Percentiles rank a stretch among this genome's conserved stretches.
Evolutionary conservation across 2,329 filamentous ascomycete genomes (phyloP).

Genomic region (Hirsutella rhossiliensis): DNA sequence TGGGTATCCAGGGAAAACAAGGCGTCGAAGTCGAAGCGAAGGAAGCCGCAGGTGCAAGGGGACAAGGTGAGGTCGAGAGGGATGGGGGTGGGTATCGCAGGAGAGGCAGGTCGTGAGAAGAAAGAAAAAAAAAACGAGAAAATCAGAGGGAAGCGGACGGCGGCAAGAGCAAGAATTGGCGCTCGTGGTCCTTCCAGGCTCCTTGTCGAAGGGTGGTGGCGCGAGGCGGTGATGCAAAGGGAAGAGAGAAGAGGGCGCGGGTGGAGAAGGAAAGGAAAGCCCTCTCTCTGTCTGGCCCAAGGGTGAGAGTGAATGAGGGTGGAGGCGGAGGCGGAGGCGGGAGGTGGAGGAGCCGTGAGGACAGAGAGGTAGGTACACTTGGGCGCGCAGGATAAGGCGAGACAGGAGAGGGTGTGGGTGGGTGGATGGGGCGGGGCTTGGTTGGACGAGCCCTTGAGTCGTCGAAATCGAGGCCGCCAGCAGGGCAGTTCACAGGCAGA

Average conservation of each 20-base stretch:
- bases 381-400: neutral
- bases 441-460: neutral
- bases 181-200: conserved; percentile 6
- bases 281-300: neutral
- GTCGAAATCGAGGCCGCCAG: neutral
- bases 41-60: conserved; percentile 5
- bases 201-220: conserved; percentile 2
- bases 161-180: conserved; percentile 7
- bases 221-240: conserved; percentile 5
- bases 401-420: neutral
- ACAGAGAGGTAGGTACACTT: neutral
- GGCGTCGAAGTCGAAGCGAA: conserved; percentile 6
- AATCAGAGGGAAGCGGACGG: conserved; percentile 5
- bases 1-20: conserved; percentile 10
- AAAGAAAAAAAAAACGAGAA: conserved; percentile 4
- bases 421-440: neutral
- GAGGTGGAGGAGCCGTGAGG: neutral
- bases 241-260: conserved; percentile 6
- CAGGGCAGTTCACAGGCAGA: neutral
- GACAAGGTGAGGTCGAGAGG: conserved; percentile 8
- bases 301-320: neutral
- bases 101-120: conserved; percentile 1
- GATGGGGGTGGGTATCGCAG: conserved; percentile 6
- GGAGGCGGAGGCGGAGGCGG: neutral
- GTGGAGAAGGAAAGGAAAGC: neutral